A percentile compares a stretch with the other conserved stretches of the same genome.
Evolutionary conservation across 352 stramenopile genomes (phyloP).

Genomic region (Globisporangium camurandrum): DNA sequence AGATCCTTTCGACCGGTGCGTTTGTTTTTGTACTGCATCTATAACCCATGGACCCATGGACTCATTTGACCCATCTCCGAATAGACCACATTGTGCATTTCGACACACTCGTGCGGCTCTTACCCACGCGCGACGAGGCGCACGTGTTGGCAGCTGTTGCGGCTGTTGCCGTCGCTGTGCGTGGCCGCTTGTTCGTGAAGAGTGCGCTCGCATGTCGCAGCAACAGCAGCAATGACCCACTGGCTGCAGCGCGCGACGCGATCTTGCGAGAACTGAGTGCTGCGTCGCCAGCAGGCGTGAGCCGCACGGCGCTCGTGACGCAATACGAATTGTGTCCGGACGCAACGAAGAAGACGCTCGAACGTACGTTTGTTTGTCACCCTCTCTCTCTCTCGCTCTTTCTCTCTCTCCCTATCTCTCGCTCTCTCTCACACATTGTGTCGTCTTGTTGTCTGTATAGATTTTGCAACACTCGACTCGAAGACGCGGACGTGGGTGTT

Average conservation of each 20-base stretch:
- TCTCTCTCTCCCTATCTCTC: conserved; percentile 2
- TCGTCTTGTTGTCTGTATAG: conserved; percentile 12
- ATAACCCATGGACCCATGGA: not conserved
- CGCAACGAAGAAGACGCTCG: conserved; percentile 36
- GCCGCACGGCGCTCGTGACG: conserved; percentile 36
- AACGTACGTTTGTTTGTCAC: conserved; percentile 22
- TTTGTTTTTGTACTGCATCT: not conserved
- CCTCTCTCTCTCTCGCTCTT: conserved; percentile 2
- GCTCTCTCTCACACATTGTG: not conserved
- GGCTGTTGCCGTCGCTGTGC: conserved; percentile 34
- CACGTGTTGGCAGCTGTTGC: conserved; percentile 33
- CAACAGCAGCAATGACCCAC: conserved; percentile 18
- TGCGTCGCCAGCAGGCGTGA: conserved; percentile 23
- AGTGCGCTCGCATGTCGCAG: conserved; percentile 29
- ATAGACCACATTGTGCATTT: conserved; percentile 42
- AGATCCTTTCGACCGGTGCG: conserved; percentile 20
- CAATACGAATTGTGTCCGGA: conserved; percentile 32
- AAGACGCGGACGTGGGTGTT: conserved; percentile 45
- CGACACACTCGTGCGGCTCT: conserved; percentile 27
- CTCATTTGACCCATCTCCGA: conserved; percentile 8
- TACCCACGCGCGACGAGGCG: conserved; percentile 26
- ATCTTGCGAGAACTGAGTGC: conserved; percentile 37
- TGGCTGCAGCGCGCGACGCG: conserved; percentile 29
- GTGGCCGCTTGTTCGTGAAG: conserved; percentile 30
- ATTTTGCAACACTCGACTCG: conserved; percentile 38